Evolutionary conservation across 169 alveolate genomes (phyloP), one percentile per base, ranked within the genome.

Genomic region (Eimeria necatrix): DNA sequence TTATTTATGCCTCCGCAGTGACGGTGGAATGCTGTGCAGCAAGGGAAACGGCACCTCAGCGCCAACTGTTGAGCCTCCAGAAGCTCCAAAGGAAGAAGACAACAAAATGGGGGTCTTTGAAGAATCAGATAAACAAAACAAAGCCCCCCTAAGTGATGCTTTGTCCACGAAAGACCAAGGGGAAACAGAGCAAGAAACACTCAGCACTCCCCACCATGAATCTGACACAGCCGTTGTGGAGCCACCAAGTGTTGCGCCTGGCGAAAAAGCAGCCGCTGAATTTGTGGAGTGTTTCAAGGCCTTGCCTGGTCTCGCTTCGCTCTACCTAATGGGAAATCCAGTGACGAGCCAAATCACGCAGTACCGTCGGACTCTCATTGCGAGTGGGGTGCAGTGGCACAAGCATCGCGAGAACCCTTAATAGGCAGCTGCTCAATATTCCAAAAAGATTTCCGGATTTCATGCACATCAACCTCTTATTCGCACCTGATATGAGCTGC

Each of bases 281-380:
- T 83, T 56, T 83, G 91, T 83, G 56, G 91, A 52, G 18, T 83
- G 91, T 53, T 59, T 83, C n/a, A 83, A 83, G 59, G 10, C 78
- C 64, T 32, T 83, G 53, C 91, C 91, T 32, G 26, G 60, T 10
- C 91, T 83, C 0, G 59, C 91, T 59, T 53, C 91, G 10, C 78
- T 83, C 48, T 83, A 49, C 91, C 46, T 83, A 46, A 26, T 83
- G 91, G 91, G 91, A 7, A 83, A 83, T 53, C 91, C 91, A 56
- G 48, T 83, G n/a, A 83, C 76, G 26, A 59, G n/a, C 46, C 91
- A 83, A 59, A 59, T 83, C 4, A 4, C 10, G 32, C 91, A 83
- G 91, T 83, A 83, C 68, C 91, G 91, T 52, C 73, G 91, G 48
- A 83, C 91, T 24, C 3, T 83, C 59, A 59, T 83, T 4, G 73